Base-by-base conservation (phyloP, 768 basidiomycete species). In the Xanthoconium stramineum region DNA sequence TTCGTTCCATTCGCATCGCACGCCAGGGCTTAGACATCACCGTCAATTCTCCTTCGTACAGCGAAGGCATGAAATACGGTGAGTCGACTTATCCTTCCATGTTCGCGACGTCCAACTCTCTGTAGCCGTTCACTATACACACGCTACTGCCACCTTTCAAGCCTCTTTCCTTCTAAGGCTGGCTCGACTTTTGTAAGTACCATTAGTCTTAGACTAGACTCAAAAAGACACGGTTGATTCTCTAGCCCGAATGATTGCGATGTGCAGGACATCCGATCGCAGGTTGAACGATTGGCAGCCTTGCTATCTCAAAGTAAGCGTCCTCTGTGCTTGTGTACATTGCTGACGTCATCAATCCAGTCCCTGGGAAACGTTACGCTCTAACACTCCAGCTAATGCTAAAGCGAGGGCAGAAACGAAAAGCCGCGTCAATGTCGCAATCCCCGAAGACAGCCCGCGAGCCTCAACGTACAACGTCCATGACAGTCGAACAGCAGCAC, bases 61-160 rank as follows among this genome's bases (percentile, higher is more conserved):
- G 93, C 56, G 90, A 93, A 68, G 92, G 92, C 19, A 88, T 98
- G 83, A 90, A 88, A 78, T 97, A 93, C 65, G 91, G 92, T 89
- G 65, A 44, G 82, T 67, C 28, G 14, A 12, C 29, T 2, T 36
- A 35, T 57, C 37, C 11, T n/a, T 24, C n/a, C 40, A 19, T 19
- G 33, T 53, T 49, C 13, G 58, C 50, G 29, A 52, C 13, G 28
- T 52, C 45, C 57, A 46, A 63, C 38, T 30, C 24, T 19, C 11
- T 20, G 19, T 61, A 91, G 91, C 92, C 15, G 89, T 94, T n/a
- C 87, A 91, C 67, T 89, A 90, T 64, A 89, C 89, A 14, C 94
- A 98, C 67, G 91, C 91, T 40, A 91, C 92, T 30, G 94, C 94
- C 6, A 96, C 94, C 0, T 98, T 98, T 73, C 83, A 91, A 20